phyloP scores from a whole-genome alignment of 2,329 filamentous ascomycete genomes.

The Phaeosphaeriaceae sp. region DNA sequence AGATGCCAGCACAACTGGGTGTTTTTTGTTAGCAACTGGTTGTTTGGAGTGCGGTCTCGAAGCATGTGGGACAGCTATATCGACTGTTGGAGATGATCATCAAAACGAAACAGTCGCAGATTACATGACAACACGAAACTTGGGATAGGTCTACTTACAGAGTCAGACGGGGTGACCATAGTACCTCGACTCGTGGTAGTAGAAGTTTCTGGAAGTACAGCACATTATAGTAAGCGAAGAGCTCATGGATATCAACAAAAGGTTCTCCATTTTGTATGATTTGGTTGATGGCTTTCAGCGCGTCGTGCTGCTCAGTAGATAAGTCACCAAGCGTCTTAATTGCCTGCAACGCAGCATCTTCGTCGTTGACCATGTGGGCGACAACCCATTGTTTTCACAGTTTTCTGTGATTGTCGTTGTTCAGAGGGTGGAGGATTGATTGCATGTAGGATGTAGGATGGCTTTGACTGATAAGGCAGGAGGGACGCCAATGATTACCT shows the following conservation, averaged over 20 bases:
- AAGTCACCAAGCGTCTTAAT: slow-evolving; percentile 44
- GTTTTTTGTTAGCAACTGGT: slow-evolving; percentile 22
- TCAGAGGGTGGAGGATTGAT: slow-evolving; percentile 1
- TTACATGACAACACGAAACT: not conserved
- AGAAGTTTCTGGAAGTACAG: slow-evolving; percentile 53
- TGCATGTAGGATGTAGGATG: not conserved
- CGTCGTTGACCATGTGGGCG: slow-evolving; percentile 50
- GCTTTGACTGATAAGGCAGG: slow-evolving; percentile 4
- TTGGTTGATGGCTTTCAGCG: slow-evolving; percentile 42
- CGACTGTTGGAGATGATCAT: slow-evolving; percentile 12
- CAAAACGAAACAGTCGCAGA: slow-evolving; percentile 14
- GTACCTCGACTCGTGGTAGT: slow-evolving; percentile 48
- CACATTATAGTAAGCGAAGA: slow-evolving; percentile 50
- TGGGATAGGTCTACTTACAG: slow-evolving; percentile 37
- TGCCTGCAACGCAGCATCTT: slow-evolving; percentile 49
- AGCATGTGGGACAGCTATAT: slow-evolving; percentile 13
- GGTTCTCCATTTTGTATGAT: slow-evolving; percentile 49
- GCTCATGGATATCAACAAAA: slow-evolving; percentile 50
- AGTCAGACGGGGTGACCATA: slow-evolving; percentile 54
- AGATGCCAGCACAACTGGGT: slow-evolving; percentile 52
- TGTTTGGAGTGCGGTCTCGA: slow-evolving; percentile 15
- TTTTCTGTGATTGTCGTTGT: slow-evolving; percentile 7
- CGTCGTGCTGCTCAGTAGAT: slow-evolving; percentile 42
- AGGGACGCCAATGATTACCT: too few relatives aligned
- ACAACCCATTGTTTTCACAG: slow-evolving; percentile 11